Evolutionary conservation across 495 filamentous ascomycete species (phyloP).

Genomic region (Neurospora sp.): DNA sequence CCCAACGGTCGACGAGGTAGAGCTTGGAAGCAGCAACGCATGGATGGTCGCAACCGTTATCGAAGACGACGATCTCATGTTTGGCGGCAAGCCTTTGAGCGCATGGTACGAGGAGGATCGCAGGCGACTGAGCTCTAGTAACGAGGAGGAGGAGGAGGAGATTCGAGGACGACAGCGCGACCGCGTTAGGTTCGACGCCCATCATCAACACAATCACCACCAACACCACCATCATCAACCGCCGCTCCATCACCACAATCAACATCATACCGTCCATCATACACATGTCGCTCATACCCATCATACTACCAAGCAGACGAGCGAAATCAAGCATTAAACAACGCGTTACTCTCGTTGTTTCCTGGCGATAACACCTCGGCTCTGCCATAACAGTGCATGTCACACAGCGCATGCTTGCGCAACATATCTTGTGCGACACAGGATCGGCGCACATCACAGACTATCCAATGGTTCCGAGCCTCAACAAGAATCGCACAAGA

Average conservation of each 20-base stretch:
- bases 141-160: slow-evolving; percentile 34
- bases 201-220: slow-evolving; percentile 6
- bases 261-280: slow-evolving; percentile 2
- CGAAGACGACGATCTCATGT: slow-evolving; percentile 48
- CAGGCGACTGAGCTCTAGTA: slow-evolving; percentile 19
- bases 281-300: not conserved
- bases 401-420: not conserved
- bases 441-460: not conserved
- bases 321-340: slow-evolving; percentile 7
- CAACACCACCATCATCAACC: slow-evolving; percentile 7
- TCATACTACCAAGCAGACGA: slow-evolving; percentile 9
- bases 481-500: not conserved
- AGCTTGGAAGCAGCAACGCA: slow-evolving; percentile 21
- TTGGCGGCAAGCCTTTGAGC: slow-evolving; percentile 46
- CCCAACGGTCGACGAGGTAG: slow-evolving; percentile 23
- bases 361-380: not conserved
- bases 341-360: not conserved
- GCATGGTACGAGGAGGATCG: slow-evolving; percentile 47
- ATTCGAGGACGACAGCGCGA: slow-evolving; percentile 33
- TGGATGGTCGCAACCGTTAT: slow-evolving; percentile 46
- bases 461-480: not conserved
- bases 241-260: slow-evolving; percentile 6
- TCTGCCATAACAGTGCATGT: not conserved
- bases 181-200: slow-evolving; percentile 10
- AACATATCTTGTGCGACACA: not conserved